Evolutionary conservation across 768 basidiomycete genomes (phyloP).

Genomic region (Myochromella boudieri): DNA sequence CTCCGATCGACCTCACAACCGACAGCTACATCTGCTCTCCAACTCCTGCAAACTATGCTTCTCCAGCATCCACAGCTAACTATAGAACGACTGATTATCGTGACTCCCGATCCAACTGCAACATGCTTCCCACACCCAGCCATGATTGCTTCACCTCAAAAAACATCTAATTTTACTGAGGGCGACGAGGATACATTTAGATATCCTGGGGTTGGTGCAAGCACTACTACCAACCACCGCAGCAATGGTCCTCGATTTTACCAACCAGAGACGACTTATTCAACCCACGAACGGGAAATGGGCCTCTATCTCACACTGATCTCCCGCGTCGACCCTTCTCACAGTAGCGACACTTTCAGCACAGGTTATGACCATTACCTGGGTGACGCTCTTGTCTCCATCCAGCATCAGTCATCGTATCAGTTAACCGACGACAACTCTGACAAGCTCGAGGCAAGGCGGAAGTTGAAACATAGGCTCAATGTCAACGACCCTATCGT

Average conservation of each 20-base stretch:
- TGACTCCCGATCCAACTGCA: constrained; percentile 67
- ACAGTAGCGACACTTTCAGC: constrained; percentile 72
- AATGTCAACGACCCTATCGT: constrained; percentile 78
- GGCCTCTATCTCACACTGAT: constrained; percentile 76
- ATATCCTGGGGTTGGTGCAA: constrained; percentile 37
- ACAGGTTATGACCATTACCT: constrained; percentile 86
- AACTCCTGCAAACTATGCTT: constrained; percentile 77
- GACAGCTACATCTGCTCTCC: constrained; percentile 74
- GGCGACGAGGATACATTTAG: neutral
- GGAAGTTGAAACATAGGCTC: constrained; percentile 68
- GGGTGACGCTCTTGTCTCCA: constrained; percentile 66
- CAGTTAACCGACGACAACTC: constrained; percentile 40
- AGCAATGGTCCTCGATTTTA: constrained; percentile 39
- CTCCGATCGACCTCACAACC: constrained; percentile 64
- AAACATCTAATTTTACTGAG: neutral
- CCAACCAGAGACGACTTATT: constrained; percentile 72
- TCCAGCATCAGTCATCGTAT: constrained; percentile 66
- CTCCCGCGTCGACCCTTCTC: constrained; percentile 72
- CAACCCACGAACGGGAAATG: constrained; percentile 85
- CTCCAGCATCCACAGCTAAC: constrained; percentile 63
- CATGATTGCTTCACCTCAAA: constrained; percentile 26
- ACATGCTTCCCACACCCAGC: constrained; percentile 72
- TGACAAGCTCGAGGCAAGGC: constrained; percentile 35
- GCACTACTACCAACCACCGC: constrained; percentile 14
- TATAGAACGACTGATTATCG: constrained; percentile 66